Base-by-base conservation (phyloP, 306 rosid species). In the Argentina anserina region DNA sequence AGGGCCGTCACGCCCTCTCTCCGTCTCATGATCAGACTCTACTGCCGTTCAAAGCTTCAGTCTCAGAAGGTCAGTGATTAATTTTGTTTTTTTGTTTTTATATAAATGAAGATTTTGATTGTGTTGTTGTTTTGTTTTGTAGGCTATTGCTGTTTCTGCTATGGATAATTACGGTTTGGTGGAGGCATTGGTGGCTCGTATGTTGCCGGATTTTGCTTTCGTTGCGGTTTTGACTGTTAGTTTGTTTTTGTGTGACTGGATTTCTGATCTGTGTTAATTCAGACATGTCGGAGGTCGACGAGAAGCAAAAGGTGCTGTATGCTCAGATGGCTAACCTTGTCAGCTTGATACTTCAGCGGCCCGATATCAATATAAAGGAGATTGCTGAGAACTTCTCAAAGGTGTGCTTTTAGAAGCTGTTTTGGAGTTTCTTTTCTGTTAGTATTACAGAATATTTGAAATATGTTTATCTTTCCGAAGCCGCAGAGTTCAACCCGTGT, bases 311-410 rank as follows among this genome's bases (percentile, higher is more conserved):
- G 75, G 84, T 91, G 81, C 79, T 91, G 74, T 93, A 89, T 58
- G 96, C 94, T 65, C 98, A 91, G 83, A 94, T 91, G 96, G 97
- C 92, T 71, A 94, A 88, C 84, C 94, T 94, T 76, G 97, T 94
- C 75, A 81, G 84, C 69, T 66, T 75, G 55, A 91, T 91, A 76
- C 84, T 94, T 50, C 90, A 86, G 49, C 83, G 87, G 94, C 87
- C 97, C 18, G 91, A 84, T 65, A 74, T 86, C 81, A 79, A 85
- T 78, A 84, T 89, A 46, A 91, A 87, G 80, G 95, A 89, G 85
- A 89, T 86, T 65, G 89, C 98, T 13, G 92, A 83, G 69, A 81
- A 71, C 67, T 94, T 94, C 78, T 89, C 97, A 60, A 91, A 86
- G 97, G 98, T 94, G 40, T 25, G n/a, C 25, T 33, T 55, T 42